Evolutionary conservation across 805 yeast genomes (phyloP), one percentile per base, ranked within the genome.

Genomic region (Hanseniaspora pseudoguilliermondii): DNA sequence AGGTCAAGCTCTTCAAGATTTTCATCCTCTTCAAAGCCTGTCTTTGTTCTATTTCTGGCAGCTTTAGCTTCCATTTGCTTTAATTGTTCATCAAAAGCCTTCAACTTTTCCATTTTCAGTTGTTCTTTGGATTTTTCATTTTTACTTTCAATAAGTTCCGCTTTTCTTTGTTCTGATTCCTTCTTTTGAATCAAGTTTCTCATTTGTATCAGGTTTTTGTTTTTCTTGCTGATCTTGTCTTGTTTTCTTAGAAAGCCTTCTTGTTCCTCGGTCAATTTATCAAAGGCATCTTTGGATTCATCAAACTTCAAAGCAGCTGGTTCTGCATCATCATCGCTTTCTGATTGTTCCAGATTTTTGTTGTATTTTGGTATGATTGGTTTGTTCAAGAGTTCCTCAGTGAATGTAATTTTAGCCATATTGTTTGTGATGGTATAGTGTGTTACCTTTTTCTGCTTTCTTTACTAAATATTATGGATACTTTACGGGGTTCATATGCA

Each of bases 241-340:
- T 66, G 60, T 39, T 65, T 57, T 59, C 62, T 59, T 47, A 43
- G 62, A 47, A 59, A 65, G 55, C 50, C 60, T 57, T 59, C 68
- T 66, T 39, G 63, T 50, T 54, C 59, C 52, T 21, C 59, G 40
- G 39, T 62, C 61, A 38, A 7, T 3, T 10, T 13, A 9, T 44
- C 18, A 34, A 16, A 52, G 1, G n/a, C 41, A 6, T 52, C 32
- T 20, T 44, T 42, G 27, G 69, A 70, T 35, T 64, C 41, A 43
- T 67, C 58, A 49, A 68, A 51, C 10, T 67, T 66, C 49, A 74
- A 79, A 60, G 76, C 80, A 53, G 82, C 81, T 0, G 81, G 79
- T 21, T 75, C 80, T 56, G 71, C 75, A 57, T 70, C 74, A 48
- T 63, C 69, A 51, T 40, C 59, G 42, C 36, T 51, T 2, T 57